Base-by-base conservation (phyloP, 768 basidiomycete species). In the Termitomyces sp. region DNA sequence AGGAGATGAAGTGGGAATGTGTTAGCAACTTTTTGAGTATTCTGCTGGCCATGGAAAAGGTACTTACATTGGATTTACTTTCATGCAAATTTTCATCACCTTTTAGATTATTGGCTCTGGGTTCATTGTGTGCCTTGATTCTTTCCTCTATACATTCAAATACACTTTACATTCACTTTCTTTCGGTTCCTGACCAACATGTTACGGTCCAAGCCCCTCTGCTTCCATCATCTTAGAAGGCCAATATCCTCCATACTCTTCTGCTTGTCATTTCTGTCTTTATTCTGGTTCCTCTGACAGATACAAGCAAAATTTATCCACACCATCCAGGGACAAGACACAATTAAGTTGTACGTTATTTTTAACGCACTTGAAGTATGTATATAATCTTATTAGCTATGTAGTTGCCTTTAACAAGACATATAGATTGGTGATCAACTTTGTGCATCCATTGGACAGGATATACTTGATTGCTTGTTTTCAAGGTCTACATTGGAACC, bases 271-370 rank as follows among this genome's bases (percentile, higher is more conserved):
- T 87, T 28, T 90, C 94, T 0, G 80, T 94, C 48, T 62, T 85
- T 18, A 79, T 95, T 22, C 77, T 98, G 5, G 80, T 86, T 35
- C 87, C 90, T 2, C 79, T 94, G 42, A 94, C 95, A 6, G 96
- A 99, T 68, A 90, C 94, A 10, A 96, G 94, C 72, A 94, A 95
- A 76, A 96, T 99, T 63, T 99, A 99, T 65, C n/a, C 97, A 99
- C 66, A 89, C 88, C 16, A 98, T 99, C 56, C 86, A 97, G 22
- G 96, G 95, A 0, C 97, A 98, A 72, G 97, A 99, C 64, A 97
- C 94, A 2, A 96, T 99, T 75, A 99, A 98, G 75, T 73, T 99
- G 50, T 98, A 98, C 75, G 97, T 99, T 58, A 96, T 99, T 52
- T 99, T 98, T 75, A 98, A 98, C 70, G 95, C 94, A 12, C 80